These are phyloP conservation scores for Trichothecium roseum DNA, from an alignment of 2,329 filamentous ascomycete species.

Conservation along the genomic window DNA sequence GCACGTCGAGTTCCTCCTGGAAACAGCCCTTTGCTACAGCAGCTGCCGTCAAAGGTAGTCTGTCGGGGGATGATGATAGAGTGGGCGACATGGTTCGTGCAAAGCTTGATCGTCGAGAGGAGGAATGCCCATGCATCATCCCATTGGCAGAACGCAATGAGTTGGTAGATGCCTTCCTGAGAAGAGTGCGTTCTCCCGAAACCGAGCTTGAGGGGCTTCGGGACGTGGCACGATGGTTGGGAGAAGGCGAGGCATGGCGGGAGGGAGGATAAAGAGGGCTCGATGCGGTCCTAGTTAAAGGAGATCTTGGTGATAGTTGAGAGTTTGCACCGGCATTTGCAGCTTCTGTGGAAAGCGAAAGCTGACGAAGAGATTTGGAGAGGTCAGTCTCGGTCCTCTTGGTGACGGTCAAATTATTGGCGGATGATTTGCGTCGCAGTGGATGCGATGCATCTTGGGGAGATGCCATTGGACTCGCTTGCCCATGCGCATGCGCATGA, in stretches of 20 bases:
- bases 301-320: constrained; percentile 10
- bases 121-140: constrained; percentile 21
- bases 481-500: too few relatives aligned
- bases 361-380: constrained; percentile 31
- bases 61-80: constrained; percentile 19
- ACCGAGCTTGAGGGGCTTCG: constrained; percentile 31
- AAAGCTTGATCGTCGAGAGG: constrained; percentile 38
- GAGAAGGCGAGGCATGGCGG: constrained; percentile 28
- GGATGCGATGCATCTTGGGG: constrained; percentile 12
- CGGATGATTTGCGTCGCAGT: constrained; percentile 20
- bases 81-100: constrained; percentile 33
- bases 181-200: constrained; percentile 37
- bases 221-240: constrained; percentile 23
- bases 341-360: constrained; percentile 25
- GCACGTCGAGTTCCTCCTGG: constrained; percentile 54
- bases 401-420: constrained; percentile 12
- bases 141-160: constrained; percentile 42
- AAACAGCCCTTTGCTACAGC: constrained; percentile 60
- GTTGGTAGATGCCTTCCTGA: constrained; percentile 47
- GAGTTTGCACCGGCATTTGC: background rate
- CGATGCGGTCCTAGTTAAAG: constrained; percentile 17
- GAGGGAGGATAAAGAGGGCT: constrained; percentile 25
- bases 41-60: constrained; percentile 33
- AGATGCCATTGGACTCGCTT: constrained; percentile 1
- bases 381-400: constrained; percentile 22